Evolutionary conservation across 495 filamentous ascomycete species (phyloP).

Genomic region (Terfezia boudieri): DNA sequence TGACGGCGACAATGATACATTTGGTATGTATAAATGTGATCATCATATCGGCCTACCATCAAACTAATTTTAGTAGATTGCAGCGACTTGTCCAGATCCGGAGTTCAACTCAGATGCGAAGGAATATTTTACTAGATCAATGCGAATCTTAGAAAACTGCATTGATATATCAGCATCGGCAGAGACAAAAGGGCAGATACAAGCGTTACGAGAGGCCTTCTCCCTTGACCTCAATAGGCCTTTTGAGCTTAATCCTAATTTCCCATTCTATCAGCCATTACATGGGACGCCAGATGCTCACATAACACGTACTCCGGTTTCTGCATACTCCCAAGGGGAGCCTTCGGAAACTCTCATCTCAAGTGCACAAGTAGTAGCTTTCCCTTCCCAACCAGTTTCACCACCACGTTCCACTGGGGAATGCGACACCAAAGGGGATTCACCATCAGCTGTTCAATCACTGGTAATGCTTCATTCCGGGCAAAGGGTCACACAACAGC

Average conservation of each 20-base stretch:
- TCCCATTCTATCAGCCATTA: constrained; percentile 41
- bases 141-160: constrained; percentile 82
- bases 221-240: constrained; percentile 67
- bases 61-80: constrained; percentile 25
- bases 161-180: constrained; percentile 71
- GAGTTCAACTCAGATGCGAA: constrained; percentile 65
- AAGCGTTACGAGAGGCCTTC: constrained; percentile 77
- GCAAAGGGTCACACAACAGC: constrained; percentile 25
- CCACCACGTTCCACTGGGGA: constrained; percentile 59
- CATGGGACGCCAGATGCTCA: constrained; percentile 36
- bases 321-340: constrained; percentile 24
- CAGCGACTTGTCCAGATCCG: constrained; percentile 82
- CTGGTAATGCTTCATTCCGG: constrained; percentile 50
- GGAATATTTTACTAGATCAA: constrained; percentile 82
- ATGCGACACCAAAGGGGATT: constrained; percentile 58
- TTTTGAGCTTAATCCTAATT: constrained; percentile 70
- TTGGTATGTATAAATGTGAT: constrained; percentile 37
- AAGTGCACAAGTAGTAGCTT: constrained; percentile 46
- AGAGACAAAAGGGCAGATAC: constrained; percentile 77
- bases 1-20: constrained; percentile 90
- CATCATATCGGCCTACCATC: neutral
- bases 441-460: constrained; percentile 47
- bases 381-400: constrained; percentile 53
- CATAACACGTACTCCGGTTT: constrained; percentile 23
- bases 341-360: constrained; percentile 24